phyloP scores from a whole-genome alignment of 2,329 filamentous ascomycete species.

The Tolypocladium ovalisporum region DNA sequence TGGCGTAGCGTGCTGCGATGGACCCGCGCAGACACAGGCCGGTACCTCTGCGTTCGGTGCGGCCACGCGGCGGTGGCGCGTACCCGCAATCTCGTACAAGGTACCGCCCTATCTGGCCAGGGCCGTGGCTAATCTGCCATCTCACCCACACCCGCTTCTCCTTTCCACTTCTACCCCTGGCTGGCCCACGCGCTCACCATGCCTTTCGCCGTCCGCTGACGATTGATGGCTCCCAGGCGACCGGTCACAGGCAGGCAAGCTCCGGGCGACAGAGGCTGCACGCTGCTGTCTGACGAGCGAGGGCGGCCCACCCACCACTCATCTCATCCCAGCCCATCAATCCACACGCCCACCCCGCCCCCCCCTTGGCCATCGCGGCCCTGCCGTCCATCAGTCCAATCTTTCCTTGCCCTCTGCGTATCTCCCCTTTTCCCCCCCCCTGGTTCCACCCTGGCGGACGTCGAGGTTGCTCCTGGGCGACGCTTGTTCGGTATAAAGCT shows the following conservation, averaged over 20 bases:
- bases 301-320: neutral
- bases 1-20: neutral
- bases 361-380: neutral
- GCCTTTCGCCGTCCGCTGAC: neutral
- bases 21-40: neutral
- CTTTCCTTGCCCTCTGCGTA: neutral
- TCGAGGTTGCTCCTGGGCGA: neutral
- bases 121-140: neutral
- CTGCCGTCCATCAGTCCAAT: neutral
- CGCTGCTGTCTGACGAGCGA: neutral
- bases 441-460: conserved; percentile 3
- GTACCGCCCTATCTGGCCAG: neutral
- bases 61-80: neutral
- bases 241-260: neutral
- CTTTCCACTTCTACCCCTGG: conserved; percentile 9
- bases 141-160: conserved; percentile 5
- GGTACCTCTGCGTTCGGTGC: neutral
- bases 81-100: neutral
- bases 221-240: neutral
- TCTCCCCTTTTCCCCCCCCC: neutral
- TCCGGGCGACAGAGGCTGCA: neutral
- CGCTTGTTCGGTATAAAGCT: conserved; percentile 34
- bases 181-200: conserved; percentile 8
- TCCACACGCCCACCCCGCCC: neutral
- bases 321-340: neutral